Evolutionary conservation across 306 rosid genomes (phyloP), one percentile per base, ranked within the genome.

Genomic region (Fragaria nilgerrensis): DNA sequence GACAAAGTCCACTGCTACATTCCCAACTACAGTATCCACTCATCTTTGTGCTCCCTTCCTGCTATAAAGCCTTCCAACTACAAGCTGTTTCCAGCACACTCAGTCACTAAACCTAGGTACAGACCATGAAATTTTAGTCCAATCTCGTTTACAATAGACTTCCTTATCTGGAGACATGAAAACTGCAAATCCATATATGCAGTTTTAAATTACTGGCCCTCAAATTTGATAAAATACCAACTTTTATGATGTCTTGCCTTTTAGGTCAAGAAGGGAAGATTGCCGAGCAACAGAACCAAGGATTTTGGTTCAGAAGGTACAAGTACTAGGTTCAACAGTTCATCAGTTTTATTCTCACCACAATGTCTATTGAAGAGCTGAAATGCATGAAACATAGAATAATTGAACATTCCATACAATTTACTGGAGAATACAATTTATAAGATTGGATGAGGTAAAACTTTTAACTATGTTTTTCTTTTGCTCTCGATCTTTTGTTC

Each of bases 1-100:
- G n/a, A 14, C 14, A 69, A 44, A 69, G 73, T 22, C 36, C 25
- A 25, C 41, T 49, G 62, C 27, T 71, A 49, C 19, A 29, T 45
- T 34, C 20, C 41, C 5, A 9, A 72, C 64, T 20, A 72, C n/a
- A 49, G 62, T 17, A 27, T 12, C 27, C 44, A 41, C 49, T 67
- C 50, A 10, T 67, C 29, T 20, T n/a, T 19, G 32, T 67, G 50
- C 34, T 66, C 70, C 48, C 70, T 66, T 66, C 48, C 45, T 17
- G 70, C 25, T 66, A 66, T 32, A 22, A 8, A 37, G 70, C 48
- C 69, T 32, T 66, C 68, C 68, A 66, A 66, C 44, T 66, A 67
- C 52, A 20, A 39, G 72, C 72, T n/a, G 48, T 37, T 36, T 61
- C 39, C 17, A 23, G 19, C 66, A 61, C 37, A 61, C 2, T 61